Evolutionary conservation across 257 asterid species (phyloP).

Genomic region (Striga asiatica): DNA sequence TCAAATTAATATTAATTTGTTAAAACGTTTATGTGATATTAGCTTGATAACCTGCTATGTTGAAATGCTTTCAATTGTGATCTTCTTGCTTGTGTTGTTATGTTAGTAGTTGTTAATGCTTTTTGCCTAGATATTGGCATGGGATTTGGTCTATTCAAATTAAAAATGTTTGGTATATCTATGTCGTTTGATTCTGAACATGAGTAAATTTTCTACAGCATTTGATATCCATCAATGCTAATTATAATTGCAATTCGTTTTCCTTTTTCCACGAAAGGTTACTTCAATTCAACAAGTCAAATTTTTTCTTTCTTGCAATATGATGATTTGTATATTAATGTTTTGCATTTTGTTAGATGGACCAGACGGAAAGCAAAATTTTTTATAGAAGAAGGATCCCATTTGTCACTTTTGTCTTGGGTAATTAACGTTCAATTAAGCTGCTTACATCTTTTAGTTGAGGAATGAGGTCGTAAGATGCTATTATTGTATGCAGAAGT

Average conservation of each 20-base stretch:
- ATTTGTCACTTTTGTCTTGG: constrained; percentile 70
- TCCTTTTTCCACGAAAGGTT: background rate
- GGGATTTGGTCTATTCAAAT: too few species aligned
- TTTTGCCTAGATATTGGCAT: too few species aligned
- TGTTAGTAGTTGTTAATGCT: too few species aligned
- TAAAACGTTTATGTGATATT: too few species aligned
- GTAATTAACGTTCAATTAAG: constrained; percentile 32
- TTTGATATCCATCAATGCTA: background rate
- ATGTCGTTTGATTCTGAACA: background rate
- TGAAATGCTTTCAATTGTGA: too few species aligned
- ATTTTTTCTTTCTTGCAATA: background rate
- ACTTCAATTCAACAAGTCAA: background rate
- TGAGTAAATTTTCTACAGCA: constrained; percentile 9
- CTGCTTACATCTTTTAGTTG: constrained; percentile 12
- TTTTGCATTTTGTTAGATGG: constrained; percentile 14
- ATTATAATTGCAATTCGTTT: background rate
- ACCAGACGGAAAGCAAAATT: constrained; percentile 54
- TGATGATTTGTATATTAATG: constrained; percentile 11
- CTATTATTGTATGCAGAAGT: background rate
- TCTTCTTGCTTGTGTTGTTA: too few species aligned
- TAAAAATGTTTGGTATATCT: too few species aligned
- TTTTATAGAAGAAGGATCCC: constrained; percentile 37
- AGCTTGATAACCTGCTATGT: too few species aligned
- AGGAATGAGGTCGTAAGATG: constrained; percentile 5
- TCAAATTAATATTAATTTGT: too few species aligned